Evolutionary conservation across 2,329 filamentous ascomycete genomes (phyloP), one percentile per base, ranked within the genome.

Genomic region (Paraconiothyrium brasiliense): DNA sequence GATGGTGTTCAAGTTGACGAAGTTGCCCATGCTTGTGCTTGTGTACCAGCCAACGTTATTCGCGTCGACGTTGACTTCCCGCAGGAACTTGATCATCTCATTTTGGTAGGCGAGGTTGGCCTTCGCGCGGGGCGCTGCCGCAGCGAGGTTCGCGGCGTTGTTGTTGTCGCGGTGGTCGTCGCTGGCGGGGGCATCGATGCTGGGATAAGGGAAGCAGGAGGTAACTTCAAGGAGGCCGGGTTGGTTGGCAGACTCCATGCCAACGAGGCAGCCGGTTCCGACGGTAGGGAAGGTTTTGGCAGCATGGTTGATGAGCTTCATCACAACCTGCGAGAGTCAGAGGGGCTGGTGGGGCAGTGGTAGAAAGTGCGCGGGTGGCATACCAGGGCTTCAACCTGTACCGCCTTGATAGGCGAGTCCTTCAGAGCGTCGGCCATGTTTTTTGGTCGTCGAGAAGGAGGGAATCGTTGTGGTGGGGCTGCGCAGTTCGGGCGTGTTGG

Each of bases 41-140:
- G 93, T 97, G 84, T 99, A 99, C 94, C 94, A 99, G 74, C 95
- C 95, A 63, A 97, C 93, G 75, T 93, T 96, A 85, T 98, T 97
- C 69, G 95, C 95, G 80, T 99, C 95, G 62, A 98, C 92, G 80
- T 98, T 99, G 76, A 99, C 95, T 82, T 98, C 95, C 79, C 94
- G 91, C 66, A 98, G 84, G 81, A 95, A 93, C 76, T 93, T 92
- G 81, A 99, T 94, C 94, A 98, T 98, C 82, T 99, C 95, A 69
- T 89, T 90, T 84, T 97, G 92, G 83, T 99, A 98, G 71, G 85
- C 82, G 24, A 90, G 86, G 80, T 97, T 97, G 75, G 91, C 87
- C 85, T 98, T 98, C 68, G 94, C 91, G 70, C 95, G 90, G 68
- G 95, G 95, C 50, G 95, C 95, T 14, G 93, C 92, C 34, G 93